Percentiles rank a stretch among this genome's conserved stretches.
Evolutionary conservation across 805 yeast genomes (phyloP).

Genomic region (Saitoella complicata): DNA sequence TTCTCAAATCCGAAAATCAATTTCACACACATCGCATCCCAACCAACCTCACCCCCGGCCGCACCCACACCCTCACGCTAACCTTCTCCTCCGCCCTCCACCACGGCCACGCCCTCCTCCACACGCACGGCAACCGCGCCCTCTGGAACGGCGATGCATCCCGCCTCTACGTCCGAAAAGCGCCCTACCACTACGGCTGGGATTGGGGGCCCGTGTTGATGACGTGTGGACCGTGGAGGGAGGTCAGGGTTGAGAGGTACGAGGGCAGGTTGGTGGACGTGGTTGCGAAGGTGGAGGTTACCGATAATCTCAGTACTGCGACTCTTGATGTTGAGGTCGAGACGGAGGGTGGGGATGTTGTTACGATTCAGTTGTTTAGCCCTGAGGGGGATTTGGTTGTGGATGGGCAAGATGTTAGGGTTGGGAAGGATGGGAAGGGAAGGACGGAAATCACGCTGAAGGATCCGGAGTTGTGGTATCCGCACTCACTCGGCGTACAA

Average conservation of each 20-base stretch:
- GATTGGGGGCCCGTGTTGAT: constrained; percentile 34
- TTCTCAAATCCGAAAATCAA: constrained; percentile 30
- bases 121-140: constrained; percentile 17
- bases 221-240: constrained; percentile 31
- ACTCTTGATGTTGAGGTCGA: constrained; percentile 7
- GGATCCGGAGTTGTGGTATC: constrained; percentile 28
- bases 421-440: neutral
- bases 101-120: constrained; percentile 23
- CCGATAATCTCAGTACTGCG: too few relatives aligned
- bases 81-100: constrained; percentile 26
- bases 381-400: too few relatives aligned
- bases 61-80: constrained; percentile 22
- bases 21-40: constrained; percentile 24
- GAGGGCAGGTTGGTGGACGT: constrained; percentile 13
- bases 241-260: constrained; percentile 20
- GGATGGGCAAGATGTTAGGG: too few relatives aligned
- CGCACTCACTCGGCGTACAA: constrained; percentile 25
- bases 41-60: constrained; percentile 15
- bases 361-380: neutral
- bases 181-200: constrained; percentile 43
- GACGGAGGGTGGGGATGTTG: constrained; percentile 6
- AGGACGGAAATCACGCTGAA: constrained; percentile 9
- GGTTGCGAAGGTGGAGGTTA: too few relatives aligned
- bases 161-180: constrained; percentile 32
- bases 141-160: constrained; percentile 30